Conservation (phyloP, 192 early-diverging fungal genomes). For the Glomus cerebriforme region DNA sequence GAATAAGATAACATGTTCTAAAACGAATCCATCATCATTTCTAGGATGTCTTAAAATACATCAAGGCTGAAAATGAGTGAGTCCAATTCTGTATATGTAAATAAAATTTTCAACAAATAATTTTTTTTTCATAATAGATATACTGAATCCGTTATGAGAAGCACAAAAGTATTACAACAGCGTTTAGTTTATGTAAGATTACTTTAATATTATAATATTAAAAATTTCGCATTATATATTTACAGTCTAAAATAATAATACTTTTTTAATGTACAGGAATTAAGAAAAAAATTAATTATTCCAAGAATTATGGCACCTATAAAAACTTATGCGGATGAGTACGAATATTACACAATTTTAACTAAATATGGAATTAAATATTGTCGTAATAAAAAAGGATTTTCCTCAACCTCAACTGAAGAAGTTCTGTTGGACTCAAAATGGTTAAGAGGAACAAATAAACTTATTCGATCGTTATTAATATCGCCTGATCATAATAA, state of each 20-base stretch:
- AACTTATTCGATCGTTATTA: conserved; percentile 49
- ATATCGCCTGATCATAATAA: conserved; percentile 54
- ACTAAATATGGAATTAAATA: conserved; percentile 53
- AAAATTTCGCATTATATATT: background rate
- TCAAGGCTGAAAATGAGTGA: conserved; percentile 57
- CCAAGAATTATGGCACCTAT: conserved; percentile 45
- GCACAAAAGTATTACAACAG: conserved; percentile 15
- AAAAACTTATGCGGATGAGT: conserved; percentile 49
- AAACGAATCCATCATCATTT: background rate
- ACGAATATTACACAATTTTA: conserved; percentile 56
- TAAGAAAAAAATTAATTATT: conserved; percentile 51
- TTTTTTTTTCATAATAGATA: conserved; percentile 29
- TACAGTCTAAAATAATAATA: no score
- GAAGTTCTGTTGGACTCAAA: conserved; percentile 55
- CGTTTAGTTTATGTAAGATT: conserved; percentile 19
- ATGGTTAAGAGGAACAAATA: conserved; percentile 49
- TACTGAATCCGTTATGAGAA: conserved; percentile 32
- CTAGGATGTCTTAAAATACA: conserved; percentile 49
- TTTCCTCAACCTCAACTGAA: conserved; percentile 44
- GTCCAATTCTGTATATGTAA: background rate
- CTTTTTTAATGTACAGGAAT: conserved; percentile 44
- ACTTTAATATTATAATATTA: background rate
- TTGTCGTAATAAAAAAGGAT: conserved; percentile 43
- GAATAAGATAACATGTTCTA: background rate
- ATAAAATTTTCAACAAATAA: background rate